phyloP scores from a whole-genome alignment of 768 basidiomycete genomes.

The Hygrophorus pudorinus region DNA sequence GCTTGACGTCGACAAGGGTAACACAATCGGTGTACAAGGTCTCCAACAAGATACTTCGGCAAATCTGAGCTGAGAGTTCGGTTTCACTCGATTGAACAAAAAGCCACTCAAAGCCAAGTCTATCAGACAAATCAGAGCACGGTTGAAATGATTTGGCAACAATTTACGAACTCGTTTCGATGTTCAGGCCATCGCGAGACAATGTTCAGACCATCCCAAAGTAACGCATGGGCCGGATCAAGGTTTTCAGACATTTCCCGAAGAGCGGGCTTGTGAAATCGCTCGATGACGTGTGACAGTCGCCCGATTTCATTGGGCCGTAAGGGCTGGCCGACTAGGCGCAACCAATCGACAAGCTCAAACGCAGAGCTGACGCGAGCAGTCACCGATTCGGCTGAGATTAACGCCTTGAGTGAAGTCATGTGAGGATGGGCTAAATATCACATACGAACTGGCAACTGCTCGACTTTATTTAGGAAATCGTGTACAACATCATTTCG shows the following conservation, averaged over 20 bases:
- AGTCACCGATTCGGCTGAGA: slow-evolving; percentile 26
- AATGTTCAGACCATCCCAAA: slow-evolving; percentile 32
- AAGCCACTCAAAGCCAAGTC: slow-evolving; percentile 34
- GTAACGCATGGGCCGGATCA: slow-evolving; percentile 27
- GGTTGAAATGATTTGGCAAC: slow-evolving; percentile 1
- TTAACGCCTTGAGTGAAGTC: background rate
- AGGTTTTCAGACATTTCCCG: slow-evolving; percentile 32
- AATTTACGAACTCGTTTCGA: slow-evolving; percentile 19
- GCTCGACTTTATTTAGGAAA: slow-evolving; percentile 36
- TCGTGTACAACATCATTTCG: slow-evolving; percentile 21
- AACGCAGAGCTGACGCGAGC: slow-evolving; percentile 32
- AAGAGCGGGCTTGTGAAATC: slow-evolving; percentile 33
- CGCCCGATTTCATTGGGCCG: slow-evolving; percentile 28
- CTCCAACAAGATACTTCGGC: slow-evolving; percentile 26
- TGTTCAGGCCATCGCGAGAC: slow-evolving; percentile 15
- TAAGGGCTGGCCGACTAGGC: slow-evolving; percentile 31
- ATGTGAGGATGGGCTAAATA: background rate
- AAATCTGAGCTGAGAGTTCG: slow-evolving; percentile 18
- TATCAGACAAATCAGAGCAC: slow-evolving; percentile 6
- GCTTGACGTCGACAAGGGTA: slow-evolving; percentile 21
- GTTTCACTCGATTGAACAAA: slow-evolving; percentile 25
- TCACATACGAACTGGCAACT: slow-evolving; percentile 36
- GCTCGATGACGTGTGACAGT: slow-evolving; percentile 27
- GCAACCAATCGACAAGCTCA: slow-evolving; percentile 56
- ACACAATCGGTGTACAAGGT: slow-evolving; percentile 18